Evolutionary conservation across 352 stramenopile genomes (phyloP), one percentile per base, ranked within the genome.

Genomic region (Achlya hypogyna): DNA sequence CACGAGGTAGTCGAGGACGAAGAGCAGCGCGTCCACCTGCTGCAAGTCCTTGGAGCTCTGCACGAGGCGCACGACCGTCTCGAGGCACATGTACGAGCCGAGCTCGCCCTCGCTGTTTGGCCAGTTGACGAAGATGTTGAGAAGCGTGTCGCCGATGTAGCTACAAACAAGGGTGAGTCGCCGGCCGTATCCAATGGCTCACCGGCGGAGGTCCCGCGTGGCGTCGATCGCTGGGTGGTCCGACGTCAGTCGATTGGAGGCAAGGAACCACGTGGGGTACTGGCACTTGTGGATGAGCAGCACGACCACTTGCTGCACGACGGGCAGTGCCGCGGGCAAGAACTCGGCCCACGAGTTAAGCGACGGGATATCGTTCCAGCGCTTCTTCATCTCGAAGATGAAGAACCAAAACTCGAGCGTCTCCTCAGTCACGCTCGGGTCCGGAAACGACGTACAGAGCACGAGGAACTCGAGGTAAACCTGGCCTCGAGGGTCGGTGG

Each of bases 401-500:
- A 91, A 91, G 72, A 90, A 94, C 85, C 85, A 94, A 31, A 94
- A 89, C 69, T 94, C 85, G 31, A 94, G 74, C 29, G 84, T 94
- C 16, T 80, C 79, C 43, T 91, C 77, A 10, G 77, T 75, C 9
- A 88, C 78, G 31, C 83, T 72, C 10, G 75, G 58, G 32, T 90
- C 74, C 16, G 72, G 45, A 43, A 80, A 83, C 22, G 78, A 78
- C 8, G 83, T 87, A 58, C 83, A 92, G 18, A 70, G 63, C 25
- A 94, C 59, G 34, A 91, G 69, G 22, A 87, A 71, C 34, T 90
- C 76, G 27, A 94, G 27, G 23, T 43, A 67, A 2, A 20, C 34
- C 60, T 59, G 42, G 0, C 20, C 14, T 18, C 40, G 10, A n/a
- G n/a, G n/a, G n/a, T n/a, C n/a, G 49, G 25, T 54, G 16, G 25